A percentile compares a stretch with the other conserved stretches of the same genome.
Conservation (phyloP, 768 basidiomycete genomes). For the Mycena leptocephala region DNA sequence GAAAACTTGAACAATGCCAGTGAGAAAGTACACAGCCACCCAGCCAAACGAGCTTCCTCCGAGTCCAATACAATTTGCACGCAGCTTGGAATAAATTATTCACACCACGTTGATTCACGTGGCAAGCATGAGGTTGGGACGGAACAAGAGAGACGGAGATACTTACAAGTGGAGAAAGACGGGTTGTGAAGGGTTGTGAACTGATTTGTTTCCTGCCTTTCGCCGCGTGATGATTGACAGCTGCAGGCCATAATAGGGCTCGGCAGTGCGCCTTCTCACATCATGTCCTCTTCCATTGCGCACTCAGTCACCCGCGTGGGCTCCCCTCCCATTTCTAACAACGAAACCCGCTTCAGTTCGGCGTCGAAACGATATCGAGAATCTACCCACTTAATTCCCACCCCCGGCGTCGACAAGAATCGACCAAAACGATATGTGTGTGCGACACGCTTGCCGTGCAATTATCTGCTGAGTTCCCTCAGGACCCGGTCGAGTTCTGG, state of each 20-base stretch:
- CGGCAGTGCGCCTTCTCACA: constrained; percentile 6
- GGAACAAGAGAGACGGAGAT: not conserved
- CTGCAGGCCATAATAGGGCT: not conserved
- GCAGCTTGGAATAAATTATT: no score
- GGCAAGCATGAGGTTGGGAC: no score
- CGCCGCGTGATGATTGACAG: constrained; percentile 33
- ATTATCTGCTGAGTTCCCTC: constrained; percentile 30
- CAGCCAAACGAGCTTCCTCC: no score
- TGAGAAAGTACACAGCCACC: no score
- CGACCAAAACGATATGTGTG: constrained; percentile 63
- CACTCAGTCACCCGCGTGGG: constrained; percentile 22
- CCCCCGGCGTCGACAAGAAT: constrained; percentile 52
- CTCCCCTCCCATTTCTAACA: constrained; percentile 9
- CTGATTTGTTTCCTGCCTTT: constrained; percentile 11
- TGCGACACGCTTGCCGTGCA: constrained; percentile 3
- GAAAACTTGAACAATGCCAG: no score
- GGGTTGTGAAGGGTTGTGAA: not conserved
- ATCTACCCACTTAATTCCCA: constrained; percentile 66
- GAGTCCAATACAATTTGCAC: no score
- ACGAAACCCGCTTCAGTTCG: constrained; percentile 24
- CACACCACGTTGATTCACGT: no score
- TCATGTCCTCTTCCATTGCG: constrained; percentile 9
- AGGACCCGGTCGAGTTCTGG: constrained; percentile 55
- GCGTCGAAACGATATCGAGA: constrained; percentile 58
- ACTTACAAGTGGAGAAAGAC: not conserved